These are phyloP conservation scores for sorghum (Sorghum bicolor) DNA, from an alignment of 176 grass and related monocot genomes.

Conservation along the genomic window DNA sequence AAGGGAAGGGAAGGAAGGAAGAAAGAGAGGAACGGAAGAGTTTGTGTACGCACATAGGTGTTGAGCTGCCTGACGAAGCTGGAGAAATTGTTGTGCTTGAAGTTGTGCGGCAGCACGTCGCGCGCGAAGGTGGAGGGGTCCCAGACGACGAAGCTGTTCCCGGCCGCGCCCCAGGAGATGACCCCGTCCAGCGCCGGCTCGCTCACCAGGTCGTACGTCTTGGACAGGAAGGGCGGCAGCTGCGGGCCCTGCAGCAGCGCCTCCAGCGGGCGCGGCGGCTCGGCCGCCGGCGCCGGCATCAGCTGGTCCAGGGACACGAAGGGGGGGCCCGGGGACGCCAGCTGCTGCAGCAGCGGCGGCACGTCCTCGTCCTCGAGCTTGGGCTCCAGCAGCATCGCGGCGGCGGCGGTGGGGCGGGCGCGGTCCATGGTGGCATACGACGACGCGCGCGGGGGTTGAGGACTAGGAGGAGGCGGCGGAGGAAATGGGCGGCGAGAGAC, in stretches of 20 bases:
- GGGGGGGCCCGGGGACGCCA: not conserved
- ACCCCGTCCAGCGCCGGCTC: slow-evolving; percentile 64
- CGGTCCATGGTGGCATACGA: slow-evolving; percentile 27
- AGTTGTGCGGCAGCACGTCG: slow-evolving; percentile 63
- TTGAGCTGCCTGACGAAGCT: slow-evolving; percentile 98
- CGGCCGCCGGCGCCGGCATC: not conserved
- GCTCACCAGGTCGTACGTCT: slow-evolving; percentile 85
- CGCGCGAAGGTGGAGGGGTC: slow-evolving; percentile 65
- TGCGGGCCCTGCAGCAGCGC: slow-evolving; percentile 62
- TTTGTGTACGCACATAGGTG: slow-evolving; percentile 84
- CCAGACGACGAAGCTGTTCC: slow-evolving; percentile 93
- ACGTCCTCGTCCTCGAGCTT: slow-evolving; percentile 34
- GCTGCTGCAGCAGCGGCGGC: slow-evolving; percentile 13
- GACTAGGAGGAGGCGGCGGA: not conserved
- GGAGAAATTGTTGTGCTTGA: slow-evolving; percentile 96
- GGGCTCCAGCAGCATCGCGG: slow-evolving; percentile 33
- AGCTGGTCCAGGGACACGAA: slow-evolving; percentile 25
- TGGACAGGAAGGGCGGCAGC: slow-evolving; percentile 79
- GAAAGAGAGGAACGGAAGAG: not conserved
- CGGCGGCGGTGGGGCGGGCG: not conserved
- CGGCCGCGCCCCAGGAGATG: slow-evolving; percentile 71
- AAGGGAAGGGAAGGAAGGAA: no score
- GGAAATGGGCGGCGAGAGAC: slow-evolving; percentile 8
- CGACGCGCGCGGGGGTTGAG: not conserved
- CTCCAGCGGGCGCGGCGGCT: slow-evolving; percentile 61